Evolutionary conservation across 2,329 filamentous ascomycete genomes (phyloP), one percentile per base, ranked within the genome.

Genomic region (Grosmannia clavigera): DNA sequence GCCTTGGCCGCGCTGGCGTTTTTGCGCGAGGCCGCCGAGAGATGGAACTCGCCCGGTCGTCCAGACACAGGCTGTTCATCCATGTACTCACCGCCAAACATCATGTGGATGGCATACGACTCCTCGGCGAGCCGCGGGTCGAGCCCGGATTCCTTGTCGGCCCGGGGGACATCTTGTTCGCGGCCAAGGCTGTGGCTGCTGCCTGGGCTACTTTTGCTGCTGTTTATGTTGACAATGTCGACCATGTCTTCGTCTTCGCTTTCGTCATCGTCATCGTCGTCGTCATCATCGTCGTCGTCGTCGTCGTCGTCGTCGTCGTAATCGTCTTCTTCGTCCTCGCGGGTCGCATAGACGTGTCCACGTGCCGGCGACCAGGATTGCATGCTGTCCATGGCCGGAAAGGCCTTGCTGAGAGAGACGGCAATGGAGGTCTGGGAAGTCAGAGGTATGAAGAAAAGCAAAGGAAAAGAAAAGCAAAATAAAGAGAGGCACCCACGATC

Each of bases 11-110:
- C 52, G 25, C 33, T 51, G 16, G 61, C 61, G 57, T 60, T 72
- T 74, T 58, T 73, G 69, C 66, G 80, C 80, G 59, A 82, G 77
- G 1, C 83, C 0, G 82, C 85, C 9, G 80, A 79, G 12, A 86
- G 76, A 65, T 85, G 82, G 69, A 86, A 87, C 59, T 84, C 81
- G 57, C 84, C 84, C 0, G 84, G 84, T 35, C 79, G 77, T 56
- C 84, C 84, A 0, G 82, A 85, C 65, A 87, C 86, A 51, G 83
- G 82, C 64, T 85, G 86, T 69, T 86, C 81, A 70, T 87, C 82
- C 71, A 86, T 81, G 67, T 83, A 86, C 64, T 86, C 83, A 56
- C 81, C 79, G 46, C 82, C 83, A 65, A 80, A 81, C 63, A 76
- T 77, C 70, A 82, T 74, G 64, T 84, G 81, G 50, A 82, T 75